A percentile compares a stretch with the other conserved stretches of the same genome.
Conservation (phyloP, 2,329 filamentous ascomycete species). For the Neonectria magnoliae region DNA sequence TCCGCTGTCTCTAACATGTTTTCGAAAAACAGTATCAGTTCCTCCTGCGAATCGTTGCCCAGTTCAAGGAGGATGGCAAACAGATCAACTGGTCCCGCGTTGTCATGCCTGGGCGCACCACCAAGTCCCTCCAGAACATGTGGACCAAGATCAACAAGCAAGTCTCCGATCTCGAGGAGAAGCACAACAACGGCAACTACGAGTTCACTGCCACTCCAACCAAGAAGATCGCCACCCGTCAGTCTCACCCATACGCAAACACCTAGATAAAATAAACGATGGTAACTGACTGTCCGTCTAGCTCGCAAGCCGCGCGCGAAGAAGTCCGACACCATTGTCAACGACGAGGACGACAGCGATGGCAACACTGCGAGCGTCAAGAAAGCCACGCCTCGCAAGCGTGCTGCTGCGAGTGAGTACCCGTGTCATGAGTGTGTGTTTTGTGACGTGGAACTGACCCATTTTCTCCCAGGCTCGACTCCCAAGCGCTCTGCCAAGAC, state of each 20-base stretch:
- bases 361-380: conserved; percentile 12
- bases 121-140: conserved; percentile 50
- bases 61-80: conserved; percentile 46
- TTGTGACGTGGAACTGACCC: conserved; percentile 11
- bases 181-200: conserved; percentile 18
- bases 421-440: neutral
- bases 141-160: conserved; percentile 51
- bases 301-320: conserved; percentile 40
- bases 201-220: conserved; percentile 21
- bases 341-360: conserved; percentile 19
- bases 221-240: conserved; percentile 39
- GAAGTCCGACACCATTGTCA: neutral
- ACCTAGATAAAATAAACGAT: neutral
- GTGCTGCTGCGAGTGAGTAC: conserved; percentile 24
- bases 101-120: conserved; percentile 50
- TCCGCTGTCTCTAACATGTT: neutral
- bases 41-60: conserved; percentile 49
- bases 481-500: conserved; percentile 31
- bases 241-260: conserved; percentile 10
- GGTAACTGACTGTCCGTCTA: conserved; percentile 17
- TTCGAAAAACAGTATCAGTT: conserved; percentile 45
- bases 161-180: conserved; percentile 48
- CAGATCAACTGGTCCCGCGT: conserved; percentile 50
- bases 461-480: conserved; percentile 2
- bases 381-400: conserved; percentile 34